A percentile compares a stretch with the other conserved stretches of the same genome.
These are phyloP conservation scores for Alternaria rosae DNA, from an alignment of 2,329 filamentous ascomycete species.

Conservation along the genomic window DNA sequence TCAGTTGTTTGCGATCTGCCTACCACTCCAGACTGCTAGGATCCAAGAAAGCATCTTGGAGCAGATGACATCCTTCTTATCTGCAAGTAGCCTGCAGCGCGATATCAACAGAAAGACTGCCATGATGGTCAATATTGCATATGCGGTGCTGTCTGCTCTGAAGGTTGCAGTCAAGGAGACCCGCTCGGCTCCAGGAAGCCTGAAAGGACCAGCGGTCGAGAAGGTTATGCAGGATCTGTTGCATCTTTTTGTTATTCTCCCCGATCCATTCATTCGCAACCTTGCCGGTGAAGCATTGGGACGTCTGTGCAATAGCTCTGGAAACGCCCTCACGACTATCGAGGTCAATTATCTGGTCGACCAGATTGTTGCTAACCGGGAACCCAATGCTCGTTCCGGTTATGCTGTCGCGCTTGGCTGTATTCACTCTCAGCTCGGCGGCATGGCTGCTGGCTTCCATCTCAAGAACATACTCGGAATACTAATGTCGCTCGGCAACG, in stretches of 20 bases:
- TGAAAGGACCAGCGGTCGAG: slow-evolving; percentile 79
- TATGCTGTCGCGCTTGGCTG: slow-evolving; percentile 92
- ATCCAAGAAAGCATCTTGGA: slow-evolving; percentile 96
- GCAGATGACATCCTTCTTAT: slow-evolving; percentile 89
- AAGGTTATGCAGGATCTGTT: slow-evolving; percentile 73
- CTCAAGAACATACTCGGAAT: slow-evolving; percentile 97
- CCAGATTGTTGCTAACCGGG: slow-evolving; percentile 90
- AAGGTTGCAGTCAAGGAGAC: slow-evolving; percentile 87
- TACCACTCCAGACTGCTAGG: slow-evolving; percentile 86
- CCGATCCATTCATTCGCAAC: slow-evolving; percentile 84
- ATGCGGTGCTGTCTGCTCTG: slow-evolving; percentile 79
- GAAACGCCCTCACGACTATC: slow-evolving; percentile 85
- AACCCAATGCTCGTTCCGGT: slow-evolving; percentile 90
- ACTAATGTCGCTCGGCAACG: slow-evolving; percentile 95
- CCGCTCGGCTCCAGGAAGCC: slow-evolving; percentile 72
- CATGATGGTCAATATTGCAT: slow-evolving; percentile 87
- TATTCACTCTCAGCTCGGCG: slow-evolving; percentile 94
- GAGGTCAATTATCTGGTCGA: slow-evolving; percentile 94
- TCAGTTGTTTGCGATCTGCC: slow-evolving; percentile 87
- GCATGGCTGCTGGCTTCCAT: slow-evolving; percentile 96
- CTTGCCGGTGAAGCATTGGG: slow-evolving; percentile 87
- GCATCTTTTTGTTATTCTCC: slow-evolving; percentile 80
- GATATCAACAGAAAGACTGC: slow-evolving; percentile 89
- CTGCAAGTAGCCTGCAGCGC: slow-evolving; percentile 78
- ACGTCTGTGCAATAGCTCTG: slow-evolving; percentile 82